Percentiles rank a stretch among this genome's conserved stretches.
phyloP scores from a whole-genome alignment of 805 yeast species.

The Metschnikowia corniflorae region DNA sequence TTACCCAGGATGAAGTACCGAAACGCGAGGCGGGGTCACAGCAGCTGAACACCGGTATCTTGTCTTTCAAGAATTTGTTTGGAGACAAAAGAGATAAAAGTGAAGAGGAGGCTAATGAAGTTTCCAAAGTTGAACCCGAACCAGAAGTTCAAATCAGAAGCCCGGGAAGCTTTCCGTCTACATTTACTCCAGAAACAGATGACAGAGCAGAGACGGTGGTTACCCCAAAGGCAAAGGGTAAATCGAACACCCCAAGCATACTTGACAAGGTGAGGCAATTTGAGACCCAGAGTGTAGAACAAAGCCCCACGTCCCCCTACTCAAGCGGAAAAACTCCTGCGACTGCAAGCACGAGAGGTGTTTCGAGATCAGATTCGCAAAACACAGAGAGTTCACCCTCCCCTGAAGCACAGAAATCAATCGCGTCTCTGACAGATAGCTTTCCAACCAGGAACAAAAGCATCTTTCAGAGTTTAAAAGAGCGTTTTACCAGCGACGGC shows the following conservation, averaged over 20 bases:
- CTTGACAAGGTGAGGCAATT: slow-evolving; percentile 9
- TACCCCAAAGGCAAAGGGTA: background rate
- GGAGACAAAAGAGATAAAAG: background rate
- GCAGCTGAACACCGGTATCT: background rate
- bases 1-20: background rate
- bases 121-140: background rate
- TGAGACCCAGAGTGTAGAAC: slow-evolving; percentile 1
- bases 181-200: background rate
- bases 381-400: background rate
- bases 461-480: slow-evolving; percentile 34
- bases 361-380: background rate
- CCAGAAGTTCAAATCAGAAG: background rate
- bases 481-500: slow-evolving; percentile 23
- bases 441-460: slow-evolving; percentile 23
- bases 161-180: background rate
- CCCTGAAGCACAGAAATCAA: background rate
- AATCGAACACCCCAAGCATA: slow-evolving; percentile 6
- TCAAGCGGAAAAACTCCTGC: background rate
- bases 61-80: slow-evolving; percentile 2
- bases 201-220: background rate
- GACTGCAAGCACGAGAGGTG: background rate
- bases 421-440: slow-evolving; percentile 6
- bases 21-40: background rate
- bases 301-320: background rate
- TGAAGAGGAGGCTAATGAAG: background rate